phyloP scores from a whole-genome alignment of 331 rosid species.

The Pyracantha coccinea region DNA sequence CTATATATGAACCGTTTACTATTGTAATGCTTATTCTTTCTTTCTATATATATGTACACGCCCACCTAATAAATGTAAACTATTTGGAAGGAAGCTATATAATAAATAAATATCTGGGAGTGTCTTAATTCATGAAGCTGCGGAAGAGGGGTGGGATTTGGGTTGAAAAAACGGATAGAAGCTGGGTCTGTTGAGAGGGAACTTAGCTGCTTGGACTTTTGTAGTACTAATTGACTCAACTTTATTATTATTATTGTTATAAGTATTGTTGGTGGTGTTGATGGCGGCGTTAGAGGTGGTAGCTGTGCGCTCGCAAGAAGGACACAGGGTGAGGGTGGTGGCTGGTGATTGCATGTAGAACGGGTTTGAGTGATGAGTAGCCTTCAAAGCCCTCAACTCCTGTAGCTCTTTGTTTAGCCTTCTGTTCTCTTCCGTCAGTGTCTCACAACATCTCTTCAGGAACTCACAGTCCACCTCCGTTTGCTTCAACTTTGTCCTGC shows the following conservation, averaged over 20 bases:
- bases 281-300: slow-evolving; percentile 28
- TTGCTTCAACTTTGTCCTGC: slow-evolving; percentile 76
- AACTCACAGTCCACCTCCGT: slow-evolving; percentile 80
- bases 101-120: not conserved
- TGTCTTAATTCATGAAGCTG: slow-evolving; percentile 17
- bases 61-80: not conserved
- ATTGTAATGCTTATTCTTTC: too few species aligned
- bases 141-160: slow-evolving; percentile 23
- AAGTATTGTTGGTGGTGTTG: slow-evolving; percentile 5
- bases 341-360: slow-evolving; percentile 77
- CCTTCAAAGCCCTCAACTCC: slow-evolving; percentile 67
- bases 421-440: slow-evolving; percentile 64
- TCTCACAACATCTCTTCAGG: slow-evolving; percentile 64
- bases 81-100: slow-evolving; percentile 4
- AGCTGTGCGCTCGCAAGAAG: slow-evolving; percentile 67
- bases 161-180: slow-evolving; percentile 40
- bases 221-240: not conserved
- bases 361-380: slow-evolving; percentile 32
- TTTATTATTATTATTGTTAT: not conserved
- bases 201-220: slow-evolving; percentile 4
- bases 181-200: slow-evolving; percentile 11
- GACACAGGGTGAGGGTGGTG: slow-evolving; percentile 77
- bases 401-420: slow-evolving; percentile 73
- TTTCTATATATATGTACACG: slow-evolving; percentile 17
- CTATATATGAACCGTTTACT: too few species aligned